Base-by-base conservation (phyloP, 371 early-diverging fungal genomes). In the Rhizopus arrhizus region DNA sequence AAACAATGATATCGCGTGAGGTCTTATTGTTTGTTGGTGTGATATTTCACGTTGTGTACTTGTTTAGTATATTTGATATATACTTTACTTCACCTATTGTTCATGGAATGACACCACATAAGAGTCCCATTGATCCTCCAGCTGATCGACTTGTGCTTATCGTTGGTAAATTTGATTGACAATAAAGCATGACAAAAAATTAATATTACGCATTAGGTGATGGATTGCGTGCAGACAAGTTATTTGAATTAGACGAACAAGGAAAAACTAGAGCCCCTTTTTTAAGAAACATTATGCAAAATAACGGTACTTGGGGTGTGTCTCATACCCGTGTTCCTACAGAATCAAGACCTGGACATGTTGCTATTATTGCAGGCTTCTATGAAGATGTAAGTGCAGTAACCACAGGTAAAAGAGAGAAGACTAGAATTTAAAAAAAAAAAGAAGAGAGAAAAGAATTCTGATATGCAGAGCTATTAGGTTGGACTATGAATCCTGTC, bases 301-400 rank as follows among this genome's bases (percentile, higher is more conserved):
- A 77, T 5, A 62, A 84, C 45, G 96, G 92, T 11, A 77, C 88
- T 3, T 95, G 92, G 91, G 98, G 98, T 28, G 88, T 96, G 5
- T 95, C 95, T 41, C 95, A 96, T 68, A 96, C 96, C 2, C 89
- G 94, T 35, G 96, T 96, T n/a, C 98, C 98, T 12, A 97, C 98
- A 16, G 98, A 97, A 78, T 93, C 94, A 38, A 84, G 98, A n/a
- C 98, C 98, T 33, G 97, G 98, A 1, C 98, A 97, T 68, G 96
- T 97, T 4, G 96, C 98, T 28, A 84, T 96, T 36, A 95, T 97
- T 73, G 96, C 95, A 34, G 98, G 98, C 1, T 94, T 97, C 69
- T 96, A 96, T 74, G 98, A 97, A 70, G 98, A 97, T 77, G 95
- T 95, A 36, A 93, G 94, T 73, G 96, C 98, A 9, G 96, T 97